phyloP scores from a whole-genome alignment of 371 early-diverging fungal genomes.

The Mucor racemosus region DNA sequence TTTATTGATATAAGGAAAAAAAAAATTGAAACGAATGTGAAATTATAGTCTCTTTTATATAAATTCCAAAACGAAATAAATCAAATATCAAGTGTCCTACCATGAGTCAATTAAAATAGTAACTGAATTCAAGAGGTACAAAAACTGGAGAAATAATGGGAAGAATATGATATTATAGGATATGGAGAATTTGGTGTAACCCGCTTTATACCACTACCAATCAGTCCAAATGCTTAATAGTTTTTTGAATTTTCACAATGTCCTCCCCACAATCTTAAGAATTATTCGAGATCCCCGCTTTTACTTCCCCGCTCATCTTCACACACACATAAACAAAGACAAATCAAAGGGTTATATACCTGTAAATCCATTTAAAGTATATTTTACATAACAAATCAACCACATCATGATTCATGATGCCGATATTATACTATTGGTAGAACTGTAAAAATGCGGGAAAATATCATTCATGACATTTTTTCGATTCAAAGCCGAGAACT shows the following conservation, averaged over 20 bases:
- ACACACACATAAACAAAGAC: not conserved
- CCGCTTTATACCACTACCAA: conserved; percentile 5
- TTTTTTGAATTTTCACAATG: not conserved
- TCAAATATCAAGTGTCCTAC: conserved; percentile 3
- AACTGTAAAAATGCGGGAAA: not conserved
- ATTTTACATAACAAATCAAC: not conserved
- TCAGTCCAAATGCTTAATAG: not conserved
- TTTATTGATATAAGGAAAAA: not conserved
- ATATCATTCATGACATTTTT: not conserved
- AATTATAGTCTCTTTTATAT: conserved; percentile 5
- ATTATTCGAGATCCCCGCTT: conserved; percentile 1
- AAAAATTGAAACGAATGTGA: not conserved
- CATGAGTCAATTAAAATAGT: not conserved
- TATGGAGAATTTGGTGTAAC: not conserved
- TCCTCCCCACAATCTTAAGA: not conserved
- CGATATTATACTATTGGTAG: not conserved
- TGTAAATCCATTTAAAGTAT: not conserved
- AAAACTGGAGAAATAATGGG: conserved; percentile 14
- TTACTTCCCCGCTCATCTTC: not conserved
- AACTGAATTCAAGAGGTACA: conserved; percentile 15
- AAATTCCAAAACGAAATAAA: not conserved
- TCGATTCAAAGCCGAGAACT: not conserved
- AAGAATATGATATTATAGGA: conserved; percentile 8
- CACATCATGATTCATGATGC: not conserved
- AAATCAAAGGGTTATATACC: not conserved